phyloP scores from a whole-genome alignment of 2,329 filamentous ascomycete species.

The Pyricularia sp. region DNA sequence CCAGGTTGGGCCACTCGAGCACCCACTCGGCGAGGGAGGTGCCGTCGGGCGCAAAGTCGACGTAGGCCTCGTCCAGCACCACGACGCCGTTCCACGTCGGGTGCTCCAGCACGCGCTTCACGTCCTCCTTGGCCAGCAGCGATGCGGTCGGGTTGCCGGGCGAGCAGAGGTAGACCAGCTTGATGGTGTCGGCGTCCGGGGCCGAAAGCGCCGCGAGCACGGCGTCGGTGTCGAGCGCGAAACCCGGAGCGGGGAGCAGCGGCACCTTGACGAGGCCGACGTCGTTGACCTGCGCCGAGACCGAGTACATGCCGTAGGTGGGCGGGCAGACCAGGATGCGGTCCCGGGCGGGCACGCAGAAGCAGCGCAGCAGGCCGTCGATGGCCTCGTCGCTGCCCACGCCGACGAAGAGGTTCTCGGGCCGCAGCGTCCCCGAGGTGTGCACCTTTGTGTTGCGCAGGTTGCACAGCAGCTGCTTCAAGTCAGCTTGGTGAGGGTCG shows the following conservation, averaged over 20 bases:
- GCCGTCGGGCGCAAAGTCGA: slow-evolving; percentile 75
- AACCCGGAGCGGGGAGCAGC: slow-evolving; percentile 60
- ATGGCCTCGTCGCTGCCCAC: slow-evolving; percentile 97
- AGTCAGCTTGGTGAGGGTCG: slow-evolving; percentile 81
- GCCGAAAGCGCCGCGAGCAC: slow-evolving; percentile 56
- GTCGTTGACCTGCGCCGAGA: slow-evolving; percentile 92
- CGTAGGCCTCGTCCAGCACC: slow-evolving; percentile 88
- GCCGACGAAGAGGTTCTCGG: slow-evolving; percentile 85
- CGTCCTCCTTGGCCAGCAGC: slow-evolving; percentile 64
- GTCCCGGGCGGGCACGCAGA: slow-evolving; percentile 80
- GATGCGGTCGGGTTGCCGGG: slow-evolving; percentile 90
- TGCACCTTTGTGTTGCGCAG: slow-evolving; percentile 81
- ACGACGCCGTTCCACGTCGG: slow-evolving; percentile 93
- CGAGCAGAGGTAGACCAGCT: slow-evolving; percentile 86
- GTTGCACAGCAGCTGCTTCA: slow-evolving; percentile 81
- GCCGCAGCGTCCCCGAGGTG: slow-evolving; percentile 62
- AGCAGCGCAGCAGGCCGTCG: slow-evolving; percentile 85
- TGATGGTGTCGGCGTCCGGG: slow-evolving; percentile 41
- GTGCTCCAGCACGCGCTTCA: slow-evolving; percentile 68
- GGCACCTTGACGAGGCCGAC: slow-evolving; percentile 80
- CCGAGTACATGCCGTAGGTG: slow-evolving; percentile 97
- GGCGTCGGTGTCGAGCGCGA: slow-evolving; percentile 62
- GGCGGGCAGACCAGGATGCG: slow-evolving; percentile 92
- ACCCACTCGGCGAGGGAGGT: slow-evolving; percentile 88
- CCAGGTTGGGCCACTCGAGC: slow-evolving; percentile 83